Base-by-base conservation (phyloP, 495 filamentous ascomycete genomes). In the Pseudotulostoma volvatum region DNA sequence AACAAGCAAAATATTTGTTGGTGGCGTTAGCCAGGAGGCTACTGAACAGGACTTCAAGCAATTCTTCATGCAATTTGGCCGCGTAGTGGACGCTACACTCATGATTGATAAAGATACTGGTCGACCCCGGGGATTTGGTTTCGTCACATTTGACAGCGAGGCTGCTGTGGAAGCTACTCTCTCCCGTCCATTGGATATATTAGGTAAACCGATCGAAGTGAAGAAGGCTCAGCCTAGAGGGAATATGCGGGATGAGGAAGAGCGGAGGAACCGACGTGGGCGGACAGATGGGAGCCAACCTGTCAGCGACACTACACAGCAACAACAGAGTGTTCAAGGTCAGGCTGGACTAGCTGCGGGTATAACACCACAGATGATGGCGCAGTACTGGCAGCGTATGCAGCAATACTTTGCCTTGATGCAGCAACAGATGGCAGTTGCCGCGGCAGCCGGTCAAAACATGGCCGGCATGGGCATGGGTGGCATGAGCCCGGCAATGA, bases 31-130 rank as follows among this genome's bases (percentile, higher is more conserved):
- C 52, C 90, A 95, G 64, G 90, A 97, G 49, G 87, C 87, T 0
- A 93, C 81, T 1, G 90, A 97, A 46, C 74, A 84, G 31, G 85
- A 96, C 52, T 97, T 97, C 59, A 84, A 84, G 50, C 75, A 88
- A 31, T 97, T 93, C 58, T 97, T 97, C 59, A 81, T 79, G 56
- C 82, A 93, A 54, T 97, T 94, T 50, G 90, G 90, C 31, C 76
- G 90, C 39, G 90, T 97, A 19, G 76, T 97, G 33, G 90, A 97
- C 57, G 90, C 90, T 8, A 97, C 90, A 1, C 71, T 97, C 14
- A 97, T 97, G 90, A 97, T 97, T 72, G 90, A 97, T 58, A 97
- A 97, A 59, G 90, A 97, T 52, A 96, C 90, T 5, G 87, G 87
- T 21, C 77, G 90, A 16, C 90, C 90, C 2, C 77, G 90, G 43